Conservation (phyloP, 2,329 filamentous ascomycete genomes). For the Aureobasidium sp. region DNA sequence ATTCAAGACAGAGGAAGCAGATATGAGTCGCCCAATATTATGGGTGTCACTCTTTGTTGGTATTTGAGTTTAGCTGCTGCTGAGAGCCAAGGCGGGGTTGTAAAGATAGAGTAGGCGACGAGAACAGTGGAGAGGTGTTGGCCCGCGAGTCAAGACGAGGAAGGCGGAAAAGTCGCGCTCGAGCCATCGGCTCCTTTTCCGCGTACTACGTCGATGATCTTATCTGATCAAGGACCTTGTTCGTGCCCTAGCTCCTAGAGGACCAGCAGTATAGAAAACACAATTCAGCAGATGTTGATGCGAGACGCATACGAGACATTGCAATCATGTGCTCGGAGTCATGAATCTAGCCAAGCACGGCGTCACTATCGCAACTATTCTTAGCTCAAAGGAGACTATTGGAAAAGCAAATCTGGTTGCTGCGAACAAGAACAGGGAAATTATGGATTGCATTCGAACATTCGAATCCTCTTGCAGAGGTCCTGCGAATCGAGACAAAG, state of each 20-base stretch:
- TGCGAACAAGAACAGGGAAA: background rate
- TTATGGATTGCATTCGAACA: background rate
- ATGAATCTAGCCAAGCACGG: background rate
- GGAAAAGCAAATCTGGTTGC: background rate
- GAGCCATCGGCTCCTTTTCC: background rate
- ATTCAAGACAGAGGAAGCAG: background rate
- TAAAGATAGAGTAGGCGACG: background rate
- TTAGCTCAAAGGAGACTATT: background rate
- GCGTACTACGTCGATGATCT: background rate
- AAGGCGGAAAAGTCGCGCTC: background rate
- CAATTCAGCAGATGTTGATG: background rate
- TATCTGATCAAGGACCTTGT: background rate
- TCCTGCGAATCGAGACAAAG: background rate
- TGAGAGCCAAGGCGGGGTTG: constrained; percentile 4
- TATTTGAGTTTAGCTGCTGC: background rate
- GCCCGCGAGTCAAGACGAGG: background rate
- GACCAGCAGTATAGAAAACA: background rate
- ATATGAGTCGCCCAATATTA: background rate
- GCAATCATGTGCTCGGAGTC: background rate
- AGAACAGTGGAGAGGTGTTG: background rate
- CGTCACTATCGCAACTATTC: background rate
- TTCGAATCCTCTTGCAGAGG: background rate
- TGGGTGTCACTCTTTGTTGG: background rate
- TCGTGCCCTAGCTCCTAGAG: background rate
- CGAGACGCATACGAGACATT: background rate